Base-by-base conservation (phyloP, 2,329 filamentous ascomycete species). In the Cladophialophora yegresii region DNA sequence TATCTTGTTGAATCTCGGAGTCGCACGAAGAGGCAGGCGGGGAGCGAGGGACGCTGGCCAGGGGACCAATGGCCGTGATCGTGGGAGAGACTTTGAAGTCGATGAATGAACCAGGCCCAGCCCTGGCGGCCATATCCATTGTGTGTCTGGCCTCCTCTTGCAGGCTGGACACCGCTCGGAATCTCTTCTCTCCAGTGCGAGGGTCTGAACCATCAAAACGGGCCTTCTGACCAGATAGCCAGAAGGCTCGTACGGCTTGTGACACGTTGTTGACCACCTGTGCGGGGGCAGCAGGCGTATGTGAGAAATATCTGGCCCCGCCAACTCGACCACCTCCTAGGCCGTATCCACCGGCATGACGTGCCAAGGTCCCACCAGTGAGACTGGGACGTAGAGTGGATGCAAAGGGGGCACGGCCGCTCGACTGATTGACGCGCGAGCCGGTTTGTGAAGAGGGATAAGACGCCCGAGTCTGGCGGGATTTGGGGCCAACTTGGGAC, bases 201-300 rank as follows among this genome's bases (percentile, higher is more conserved):
- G 85, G 77, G 61, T 88, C 87, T 50, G 89, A 76, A 12, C 93
- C 93, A 75, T 96, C 90, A 72, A 93, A 97, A 63, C 90, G 89
- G 9, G 90, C 88, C 76, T 93, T 95, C 73, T 96, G 87, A 0
- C 95, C 95, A 0, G 90, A 92, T n/a, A 96, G 83, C 79, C 91
- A 89, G 78, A 99, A 97, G 12, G 92, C 93, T 60, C 95, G 87
- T 73, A 98, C 88, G 4, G 92, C 95, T 71, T 92, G 88, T 12
- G 92, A 96, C n/a, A 97, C 93, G 77, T 96, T 96, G 76, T 95
- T 90, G 58, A 98, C 86, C 54, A 98, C 92, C 76, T 98, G 91
- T 0, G 93, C 92, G 45, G 92, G 92, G 7, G 89, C 86, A 9
- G 91, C 89, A 1, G 93, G 92, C 0, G 87, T 86, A 78, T 97